Evolutionary conservation across 2,329 filamentous ascomycete genomes (phyloP), one percentile per base, ranked within the genome.

Genomic region (Cryphonectria radicalis): DNA sequence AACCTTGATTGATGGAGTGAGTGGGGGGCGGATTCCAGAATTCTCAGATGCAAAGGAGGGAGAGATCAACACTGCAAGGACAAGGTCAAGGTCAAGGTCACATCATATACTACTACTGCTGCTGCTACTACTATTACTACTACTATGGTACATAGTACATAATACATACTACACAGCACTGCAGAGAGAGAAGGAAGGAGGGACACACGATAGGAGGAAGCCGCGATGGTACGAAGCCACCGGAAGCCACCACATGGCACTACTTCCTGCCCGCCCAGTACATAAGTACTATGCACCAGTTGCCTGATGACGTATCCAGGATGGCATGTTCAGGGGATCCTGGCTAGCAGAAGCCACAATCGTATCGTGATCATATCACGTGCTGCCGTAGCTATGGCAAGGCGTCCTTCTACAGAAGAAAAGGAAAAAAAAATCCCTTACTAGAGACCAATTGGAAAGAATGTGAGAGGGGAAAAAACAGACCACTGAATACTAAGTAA

Each of bases 61-160:
- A n/a, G 25, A 35, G 32, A 37, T 62, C 59, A 62, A 40, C 59
- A 62, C 35, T 62, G 59, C 59, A 62, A 25, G 17, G 46, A 22
- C 46, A n/a, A 32, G 32, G 32, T 32, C 32, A 19, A 19, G 46
- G 46, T 19, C 32, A 62, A 22, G 32, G 4, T 40, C 55, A 62
- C 7, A 40, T 40, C 19, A 14, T 19, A 40, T 17, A 50, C 43
- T 32, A 32, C 32, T n/a, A n/a, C n/a, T n/a, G n/a, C n/a, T n/a
- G n/a, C n/a, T n/a, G n/a, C n/a, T n/a, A n/a, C n/a, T n/a, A n/a
- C n/a, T n/a, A n/a, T n/a, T n/a, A n/a, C n/a, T n/a, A n/a, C n/a
- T n/a, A n/a, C n/a, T n/a, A n/a, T n/a, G n/a, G n/a, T n/a, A n/a
- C n/a, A n/a, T n/a, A n/a, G n/a, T n/a, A n/a, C n/a, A n/a, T n/a